Evolutionary conservation across 202 grass and related monocot genomes (phyloP), one percentile per base, ranked within the genome.

Genomic region (Dendrocalamus latiflorus): DNA sequence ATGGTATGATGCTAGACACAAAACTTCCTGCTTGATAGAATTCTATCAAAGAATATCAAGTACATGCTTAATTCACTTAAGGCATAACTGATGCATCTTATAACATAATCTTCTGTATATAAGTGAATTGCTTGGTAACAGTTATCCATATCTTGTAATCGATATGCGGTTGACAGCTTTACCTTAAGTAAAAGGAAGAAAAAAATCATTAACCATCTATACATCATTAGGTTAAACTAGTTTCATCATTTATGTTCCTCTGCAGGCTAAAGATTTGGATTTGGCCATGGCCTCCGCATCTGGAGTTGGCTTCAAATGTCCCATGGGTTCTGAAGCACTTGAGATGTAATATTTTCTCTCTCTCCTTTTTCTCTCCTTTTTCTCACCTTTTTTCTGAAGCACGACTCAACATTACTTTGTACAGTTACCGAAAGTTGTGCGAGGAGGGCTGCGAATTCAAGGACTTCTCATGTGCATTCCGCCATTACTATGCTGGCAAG

Each of bases 251-350:
- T 75, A 22, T 39, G 36, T 66, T 72, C 21, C 51, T 86, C 65
- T 92, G 38, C 65, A 98, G 95, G 87, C 92, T 62, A 95, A 95
- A 83, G 92, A 95, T 85, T 90, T 98, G 82, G 91, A 72, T 74
- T 77, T 98, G 69, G 90, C 90, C 56, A 90, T 93, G 61, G 18
- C 84, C 70, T 86, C 89, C n/a, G 91, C 89, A 57, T 82, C 76
- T 48, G 89, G 75, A 63, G 82, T 88, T 51, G 87, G 79, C 70
- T 86, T 85, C 48, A 85, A 86, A 77, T 91, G 88, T 25, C 85
- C 85, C 22, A 61, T 93, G 65, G 90, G 89, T 70, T 92, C 92
- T 24, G 86, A 93, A 77, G 88, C 95, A 56, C 47, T 87, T 76
- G 68, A 91, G 22, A 95, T 93, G 93, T 98, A 79, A 85, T 22